Evolutionary conservation across 345 rosid genomes (phyloP).

Genomic region (Populus simonii): DNA sequence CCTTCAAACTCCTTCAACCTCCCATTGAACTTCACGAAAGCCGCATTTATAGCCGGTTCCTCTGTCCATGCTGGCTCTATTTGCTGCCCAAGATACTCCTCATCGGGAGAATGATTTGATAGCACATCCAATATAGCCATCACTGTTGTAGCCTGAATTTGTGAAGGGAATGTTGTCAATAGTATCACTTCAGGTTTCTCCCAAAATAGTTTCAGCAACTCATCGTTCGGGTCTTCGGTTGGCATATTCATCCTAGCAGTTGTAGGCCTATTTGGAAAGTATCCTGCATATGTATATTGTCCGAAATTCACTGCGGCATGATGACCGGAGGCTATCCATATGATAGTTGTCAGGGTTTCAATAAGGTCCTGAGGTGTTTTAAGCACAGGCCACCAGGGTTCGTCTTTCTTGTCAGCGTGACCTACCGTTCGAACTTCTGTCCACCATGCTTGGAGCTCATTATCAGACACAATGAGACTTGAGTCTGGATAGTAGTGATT

Average conservation of each 20-base stretch:
- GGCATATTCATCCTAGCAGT: background rate
- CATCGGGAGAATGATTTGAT: background rate
- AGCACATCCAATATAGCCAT: background rate
- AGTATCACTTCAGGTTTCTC: background rate
- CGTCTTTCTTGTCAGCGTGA: conserved; percentile 44
- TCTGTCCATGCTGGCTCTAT: background rate
- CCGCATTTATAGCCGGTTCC: background rate
- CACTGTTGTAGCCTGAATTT: background rate
- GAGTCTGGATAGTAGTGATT: conserved; percentile 35
- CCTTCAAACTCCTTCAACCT: background rate
- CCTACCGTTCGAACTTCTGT: conserved; percentile 30
- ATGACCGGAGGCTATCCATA: conserved; percentile 41
- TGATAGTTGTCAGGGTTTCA: conserved; percentile 34
- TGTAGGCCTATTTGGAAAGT: background rate
- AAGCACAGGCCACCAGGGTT: conserved; percentile 37
- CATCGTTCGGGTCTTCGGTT: background rate
- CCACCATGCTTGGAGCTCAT: conserved; percentile 59
- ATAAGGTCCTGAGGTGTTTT: conserved; percentile 25
- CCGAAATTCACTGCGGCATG: conserved; percentile 49
- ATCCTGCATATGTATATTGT: conserved; percentile 19
- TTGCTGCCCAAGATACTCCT: background rate
- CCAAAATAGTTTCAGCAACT: background rate
- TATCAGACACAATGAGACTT: conserved; percentile 22
- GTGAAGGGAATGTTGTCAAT: background rate
- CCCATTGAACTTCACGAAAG: background rate